These are phyloP conservation scores for thale cress (Arabidopsis thaliana) DNA, from an alignment of 345 rosid genomes.

Conservation along the genomic window TAIR10.1 NC_003074.8:22033001-22033500, in stretches of 20 bases:
- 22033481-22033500: not conserved
- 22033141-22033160: conserved; percentile 1
- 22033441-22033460: not conserved
- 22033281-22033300: conserved; percentile 82
- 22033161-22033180: not conserved
- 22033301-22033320: not conserved
- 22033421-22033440: not conserved
- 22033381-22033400: not conserved
- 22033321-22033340: not conserved
- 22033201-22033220: conserved; percentile 59
- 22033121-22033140: conserved; percentile 40
- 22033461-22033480: not conserved
- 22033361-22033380: not conserved
- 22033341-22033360: not conserved
- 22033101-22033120: conserved; percentile 9
- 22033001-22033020: too few relatives aligned
- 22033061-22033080: not conserved
- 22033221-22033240: conserved; percentile 88
- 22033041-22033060: too few relatives aligned
- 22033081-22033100: not conserved
- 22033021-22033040: too few relatives aligned
- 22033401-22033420: not conserved
- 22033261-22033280: conserved; percentile 95
- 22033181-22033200: conserved; percentile 30
- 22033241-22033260: conserved; percentile 78